phyloP scores from a whole-genome alignment of 2,329 filamentous ascomycete species.

The Clarireedia homoeocarpa region DNA sequence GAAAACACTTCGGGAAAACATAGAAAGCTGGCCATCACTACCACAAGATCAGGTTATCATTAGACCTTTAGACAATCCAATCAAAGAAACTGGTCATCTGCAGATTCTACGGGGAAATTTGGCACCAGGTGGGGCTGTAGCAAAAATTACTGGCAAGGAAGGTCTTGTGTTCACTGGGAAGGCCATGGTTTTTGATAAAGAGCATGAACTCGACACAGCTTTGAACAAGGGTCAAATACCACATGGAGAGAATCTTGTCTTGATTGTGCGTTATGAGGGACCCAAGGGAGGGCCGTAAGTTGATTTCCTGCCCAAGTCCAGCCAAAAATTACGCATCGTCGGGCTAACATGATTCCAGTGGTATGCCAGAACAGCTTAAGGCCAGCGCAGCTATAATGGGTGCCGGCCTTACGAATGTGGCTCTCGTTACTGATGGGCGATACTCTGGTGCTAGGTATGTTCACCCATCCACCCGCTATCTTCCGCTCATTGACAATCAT shows the following conservation, averaged over 20 bases:
- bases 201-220: constrained; percentile 68
- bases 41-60: constrained; percentile 78
- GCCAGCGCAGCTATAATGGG: constrained; percentile 89
- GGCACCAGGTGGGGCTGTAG: constrained; percentile 80
- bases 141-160: constrained; percentile 96
- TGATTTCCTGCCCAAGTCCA: too few relatives aligned
- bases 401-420: constrained; percentile 77
- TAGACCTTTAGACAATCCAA: constrained; percentile 63
- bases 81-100: constrained; percentile 79
- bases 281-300: constrained; percentile 71
- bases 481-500: not conserved
- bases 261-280: constrained; percentile 89
- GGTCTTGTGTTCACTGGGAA: constrained; percentile 73
- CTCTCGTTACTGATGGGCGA: constrained; percentile 84
- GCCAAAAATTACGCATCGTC: not conserved
- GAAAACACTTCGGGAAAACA: constrained; percentile 74
- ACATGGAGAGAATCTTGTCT: constrained; percentile 72
- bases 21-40: constrained; percentile 67
- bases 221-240: constrained; percentile 61
- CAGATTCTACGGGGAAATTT: constrained; percentile 84
- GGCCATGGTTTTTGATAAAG: constrained; percentile 81
- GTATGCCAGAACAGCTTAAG: constrained; percentile 93
- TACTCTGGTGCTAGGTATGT: constrained; percentile 77
- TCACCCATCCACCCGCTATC: not conserved
- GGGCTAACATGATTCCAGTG: constrained; percentile 29